phyloP scores from a whole-genome alignment of 441 rosid genomes.

The Geranium incanum region DNA sequence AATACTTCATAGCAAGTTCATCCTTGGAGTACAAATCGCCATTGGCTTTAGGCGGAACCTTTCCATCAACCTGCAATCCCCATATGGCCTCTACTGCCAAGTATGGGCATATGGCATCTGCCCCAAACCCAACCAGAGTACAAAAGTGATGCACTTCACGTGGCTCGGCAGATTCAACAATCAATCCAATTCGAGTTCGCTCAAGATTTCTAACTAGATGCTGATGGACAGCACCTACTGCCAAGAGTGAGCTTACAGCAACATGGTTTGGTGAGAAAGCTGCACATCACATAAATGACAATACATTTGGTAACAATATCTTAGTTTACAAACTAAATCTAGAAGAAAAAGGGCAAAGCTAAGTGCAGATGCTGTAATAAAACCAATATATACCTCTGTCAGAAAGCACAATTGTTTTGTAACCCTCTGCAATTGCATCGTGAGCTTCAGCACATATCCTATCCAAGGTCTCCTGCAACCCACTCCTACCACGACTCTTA shows the following conservation, averaged over 20 bases:
- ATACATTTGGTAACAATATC: background rate
- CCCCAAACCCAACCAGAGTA: conserved; percentile 94
- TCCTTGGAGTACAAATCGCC: conserved; percentile 82
- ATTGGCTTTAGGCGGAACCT: conserved; percentile 82
- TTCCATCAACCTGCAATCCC: conserved; percentile 95
- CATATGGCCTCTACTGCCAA: conserved; percentile 77
- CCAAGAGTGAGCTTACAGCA: conserved; percentile 96
- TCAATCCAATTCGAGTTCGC: conserved; percentile 81
- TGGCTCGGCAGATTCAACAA: conserved; percentile 97
- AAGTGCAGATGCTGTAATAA: too few relatives aligned
- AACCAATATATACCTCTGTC: conserved; percentile 70
- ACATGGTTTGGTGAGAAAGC: conserved; percentile 81
- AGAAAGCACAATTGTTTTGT: conserved; percentile 82
- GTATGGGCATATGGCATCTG: conserved; percentile 98
- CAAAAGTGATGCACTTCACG: conserved; percentile 99
- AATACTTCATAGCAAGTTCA: conserved; percentile 85
- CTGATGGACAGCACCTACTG: conserved; percentile 98
- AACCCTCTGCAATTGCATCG: conserved; percentile 87
- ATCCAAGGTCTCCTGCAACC: conserved; percentile 83
- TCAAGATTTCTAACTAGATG: conserved; percentile 84
- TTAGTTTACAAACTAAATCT: too few relatives aligned
- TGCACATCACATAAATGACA: conserved; percentile 22
- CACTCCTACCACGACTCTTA: conserved; percentile 71
- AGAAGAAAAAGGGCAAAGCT: background rate
- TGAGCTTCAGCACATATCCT: conserved; percentile 89